phyloP scores from a whole-genome alignment of 306 rosid species.

The Castanea crenata region DNA sequence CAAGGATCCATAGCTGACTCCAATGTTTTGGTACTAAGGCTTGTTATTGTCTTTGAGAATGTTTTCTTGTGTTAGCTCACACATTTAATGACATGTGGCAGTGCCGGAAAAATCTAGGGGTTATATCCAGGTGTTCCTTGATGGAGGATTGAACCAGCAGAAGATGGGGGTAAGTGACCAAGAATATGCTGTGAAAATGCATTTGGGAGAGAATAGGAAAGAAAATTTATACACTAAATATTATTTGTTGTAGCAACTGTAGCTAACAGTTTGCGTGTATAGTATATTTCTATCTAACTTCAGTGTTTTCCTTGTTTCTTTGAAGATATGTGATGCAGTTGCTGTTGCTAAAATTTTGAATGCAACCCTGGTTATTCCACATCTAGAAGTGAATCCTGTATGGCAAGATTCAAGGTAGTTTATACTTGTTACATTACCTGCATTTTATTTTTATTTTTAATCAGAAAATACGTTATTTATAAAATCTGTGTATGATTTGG shows the following conservation, averaged over 20 bases:
- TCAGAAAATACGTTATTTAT: background rate
- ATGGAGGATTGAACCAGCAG: slow-evolving; percentile 99
- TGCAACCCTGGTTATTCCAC: slow-evolving; percentile 94
- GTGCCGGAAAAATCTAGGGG: slow-evolving; percentile 76
- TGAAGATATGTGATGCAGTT: slow-evolving; percentile 97
- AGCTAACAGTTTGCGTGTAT: background rate
- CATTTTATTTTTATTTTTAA: background rate
- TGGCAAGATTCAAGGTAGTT: slow-evolving; percentile 89
- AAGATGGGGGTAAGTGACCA: slow-evolving; percentile 90
- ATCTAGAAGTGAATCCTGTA: slow-evolving; percentile 90
- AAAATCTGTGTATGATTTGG: slow-evolving; percentile 20
- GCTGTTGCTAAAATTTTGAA: slow-evolving; percentile 90
- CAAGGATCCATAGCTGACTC: no score
- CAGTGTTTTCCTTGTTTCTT: slow-evolving; percentile 2
- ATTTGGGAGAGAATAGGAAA: background rate
- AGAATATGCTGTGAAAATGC: background rate
- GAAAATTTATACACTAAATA: background rate
- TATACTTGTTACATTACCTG: background rate
- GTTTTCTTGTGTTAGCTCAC: background rate
- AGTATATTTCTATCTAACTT: background rate
- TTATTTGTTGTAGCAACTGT: background rate
- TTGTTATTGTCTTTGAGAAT: background rate
- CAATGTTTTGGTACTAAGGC: no score
- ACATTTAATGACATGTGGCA: slow-evolving; percentile 46
- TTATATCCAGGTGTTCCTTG: slow-evolving; percentile 88